phyloP scores from a whole-genome alignment of 1,284 basidiomycete species.

The Marasmius tenuissimus region DNA sequence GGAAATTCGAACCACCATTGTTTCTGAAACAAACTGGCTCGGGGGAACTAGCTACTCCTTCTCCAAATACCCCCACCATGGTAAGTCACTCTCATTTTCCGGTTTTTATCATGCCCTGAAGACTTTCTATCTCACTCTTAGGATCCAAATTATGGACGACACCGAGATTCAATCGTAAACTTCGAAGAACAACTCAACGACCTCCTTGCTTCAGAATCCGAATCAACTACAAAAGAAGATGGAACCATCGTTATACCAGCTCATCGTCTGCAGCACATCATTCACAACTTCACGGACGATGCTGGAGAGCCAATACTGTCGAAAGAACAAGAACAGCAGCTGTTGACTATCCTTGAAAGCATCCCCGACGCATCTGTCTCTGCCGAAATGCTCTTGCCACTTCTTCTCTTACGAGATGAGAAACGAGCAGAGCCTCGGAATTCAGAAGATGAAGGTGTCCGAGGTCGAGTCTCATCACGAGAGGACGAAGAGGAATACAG shows the following conservation, averaged over 20 bases:
- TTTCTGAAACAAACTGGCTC: too few species aligned
- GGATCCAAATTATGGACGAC: background rate
- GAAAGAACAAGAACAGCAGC: background rate
- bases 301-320: background rate
- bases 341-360: background rate
- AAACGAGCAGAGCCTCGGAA: background rate
- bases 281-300: background rate
- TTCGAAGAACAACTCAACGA: background rate
- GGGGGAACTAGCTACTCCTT: background rate
- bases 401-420: background rate
- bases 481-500: conserved; percentile 3
- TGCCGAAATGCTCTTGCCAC: background rate
- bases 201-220: background rate
- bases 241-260: background rate
- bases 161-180: background rate
- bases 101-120: background rate
- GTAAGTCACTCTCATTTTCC: background rate
- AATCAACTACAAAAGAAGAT: background rate
- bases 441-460: background rate
- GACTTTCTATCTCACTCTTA: background rate
- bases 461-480: background rate
- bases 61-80: background rate
- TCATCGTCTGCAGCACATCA: background rate
- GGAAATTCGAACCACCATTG: too few species aligned
- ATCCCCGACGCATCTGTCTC: background rate